phyloP scores from a whole-genome alignment of 257 asterid species.

The Jacaranda mimosifolia region DNA sequence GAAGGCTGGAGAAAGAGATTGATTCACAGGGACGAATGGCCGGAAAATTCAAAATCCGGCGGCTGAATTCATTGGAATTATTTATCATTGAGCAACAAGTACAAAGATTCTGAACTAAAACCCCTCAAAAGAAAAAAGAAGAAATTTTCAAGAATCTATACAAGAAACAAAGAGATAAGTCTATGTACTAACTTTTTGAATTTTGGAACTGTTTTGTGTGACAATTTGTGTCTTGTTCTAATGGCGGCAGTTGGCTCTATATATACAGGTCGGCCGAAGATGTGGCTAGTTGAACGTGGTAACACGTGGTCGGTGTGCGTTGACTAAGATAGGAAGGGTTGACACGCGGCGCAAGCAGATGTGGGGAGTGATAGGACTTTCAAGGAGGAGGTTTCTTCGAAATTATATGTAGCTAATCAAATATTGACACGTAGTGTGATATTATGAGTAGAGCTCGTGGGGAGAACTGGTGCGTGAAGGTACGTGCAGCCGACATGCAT shows the following conservation, averaged over 20 bases:
- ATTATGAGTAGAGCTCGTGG: slow-evolving; percentile 43
- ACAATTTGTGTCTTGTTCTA: slow-evolving; percentile 5
- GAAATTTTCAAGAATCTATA: slow-evolving; percentile 17
- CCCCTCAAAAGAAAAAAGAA: background rate
- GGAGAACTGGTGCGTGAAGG: slow-evolving; percentile 41
- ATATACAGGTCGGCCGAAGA: slow-evolving; percentile 22
- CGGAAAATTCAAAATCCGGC: slow-evolving; percentile 90
- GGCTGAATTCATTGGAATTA: slow-evolving; percentile 52
- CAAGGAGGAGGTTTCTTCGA: slow-evolving; percentile 37
- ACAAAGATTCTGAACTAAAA: background rate
- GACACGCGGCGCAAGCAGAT: slow-evolving; percentile 37
- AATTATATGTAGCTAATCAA: slow-evolving; percentile 8
- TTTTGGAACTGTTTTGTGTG: background rate
- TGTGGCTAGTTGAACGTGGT: slow-evolving; percentile 46
- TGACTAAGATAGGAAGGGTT: background rate
- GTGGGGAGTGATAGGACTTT: slow-evolving; percentile 25
- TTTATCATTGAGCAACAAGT: slow-evolving; percentile 55
- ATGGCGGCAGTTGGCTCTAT: slow-evolving; percentile 24
- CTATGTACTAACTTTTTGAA: slow-evolving; percentile 9
- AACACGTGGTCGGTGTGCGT: slow-evolving; percentile 21
- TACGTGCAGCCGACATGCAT: slow-evolving; percentile 65
- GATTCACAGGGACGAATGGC: slow-evolving; percentile 82
- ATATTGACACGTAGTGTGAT: slow-evolving; percentile 37
- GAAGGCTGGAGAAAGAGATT: slow-evolving; percentile 50
- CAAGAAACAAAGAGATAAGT: slow-evolving; percentile 23